Conservation (phyloP, 2,329 filamentous ascomycete species). For the Pestalotiopsis fici region DNA sequence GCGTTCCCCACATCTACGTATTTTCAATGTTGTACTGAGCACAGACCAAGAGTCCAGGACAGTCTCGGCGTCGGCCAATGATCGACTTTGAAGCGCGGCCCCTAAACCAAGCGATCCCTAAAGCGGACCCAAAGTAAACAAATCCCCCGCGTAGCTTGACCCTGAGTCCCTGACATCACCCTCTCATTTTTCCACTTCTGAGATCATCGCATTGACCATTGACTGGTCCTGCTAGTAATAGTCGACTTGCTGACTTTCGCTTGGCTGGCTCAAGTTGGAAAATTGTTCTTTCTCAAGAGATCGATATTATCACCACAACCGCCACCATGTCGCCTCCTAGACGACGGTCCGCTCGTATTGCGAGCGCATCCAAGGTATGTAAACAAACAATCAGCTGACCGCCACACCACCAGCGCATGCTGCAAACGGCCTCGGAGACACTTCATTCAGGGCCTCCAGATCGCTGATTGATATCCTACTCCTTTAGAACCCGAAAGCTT, state of each 20-base stretch:
- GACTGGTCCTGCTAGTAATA: slow-evolving; percentile 6
- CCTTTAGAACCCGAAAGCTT: slow-evolving; percentile 9
- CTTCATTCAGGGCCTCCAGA: background rate
- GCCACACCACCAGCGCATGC: background rate
- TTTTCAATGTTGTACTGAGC: background rate
- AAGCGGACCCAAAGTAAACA: slow-evolving; percentile 7
- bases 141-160: slow-evolving; percentile 6
- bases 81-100: background rate
- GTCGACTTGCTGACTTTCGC: background rate
- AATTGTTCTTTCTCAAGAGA: background rate
- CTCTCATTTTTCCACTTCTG: background rate
- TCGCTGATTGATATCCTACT: background rate
- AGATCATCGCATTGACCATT: slow-evolving; percentile 10
- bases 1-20: background rate
- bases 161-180: slow-evolving; percentile 6
- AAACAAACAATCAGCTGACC: slow-evolving; percentile 13
- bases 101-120: background rate
- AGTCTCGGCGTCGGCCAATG: background rate
- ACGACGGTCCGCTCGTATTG: slow-evolving; percentile 45
- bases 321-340: slow-evolving; percentile 30
- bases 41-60: background rate
- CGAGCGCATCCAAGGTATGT: slow-evolving; percentile 39
- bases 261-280: slow-evolving; percentile 9
- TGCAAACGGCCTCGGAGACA: background rate
- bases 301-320: slow-evolving; percentile 8